phyloP scores from a whole-genome alignment of 1,284 basidiomycete species.

The Irpex sp. region DNA sequence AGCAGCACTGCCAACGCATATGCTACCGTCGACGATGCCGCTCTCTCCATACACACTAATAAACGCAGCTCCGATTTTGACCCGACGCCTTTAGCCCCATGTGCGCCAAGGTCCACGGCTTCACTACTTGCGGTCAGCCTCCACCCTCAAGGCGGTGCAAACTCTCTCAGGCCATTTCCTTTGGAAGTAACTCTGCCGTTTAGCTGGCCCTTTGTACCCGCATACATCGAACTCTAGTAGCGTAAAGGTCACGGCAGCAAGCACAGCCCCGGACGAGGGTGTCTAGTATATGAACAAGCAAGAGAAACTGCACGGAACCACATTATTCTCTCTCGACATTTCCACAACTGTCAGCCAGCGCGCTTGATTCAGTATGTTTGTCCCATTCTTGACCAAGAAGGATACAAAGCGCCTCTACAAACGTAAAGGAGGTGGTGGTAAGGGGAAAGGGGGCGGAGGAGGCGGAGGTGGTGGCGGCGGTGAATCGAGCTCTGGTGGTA shows the following conservation, averaged over 20 bases:
- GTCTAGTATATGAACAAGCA: no score
- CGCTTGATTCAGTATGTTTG: slow-evolving; percentile 17
- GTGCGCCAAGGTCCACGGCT: background rate
- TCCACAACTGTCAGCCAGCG: background rate
- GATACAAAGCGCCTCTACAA: slow-evolving; percentile 18
- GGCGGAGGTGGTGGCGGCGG: slow-evolving; percentile 19
- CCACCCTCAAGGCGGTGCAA: background rate
- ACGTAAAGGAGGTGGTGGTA: slow-evolving; percentile 25
- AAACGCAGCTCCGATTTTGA: background rate
- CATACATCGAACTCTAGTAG: no score
- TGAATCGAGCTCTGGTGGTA: background rate
- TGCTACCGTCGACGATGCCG: no score
- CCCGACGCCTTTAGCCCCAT: background rate
- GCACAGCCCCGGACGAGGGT: no score
- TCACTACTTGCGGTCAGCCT: background rate
- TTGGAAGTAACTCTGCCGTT: background rate
- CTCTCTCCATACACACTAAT: no score
- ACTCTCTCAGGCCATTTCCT: background rate
- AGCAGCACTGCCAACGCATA: background rate
- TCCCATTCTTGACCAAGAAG: slow-evolving; percentile 30
- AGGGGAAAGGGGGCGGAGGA: slow-evolving; percentile 19
- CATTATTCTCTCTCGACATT: background rate
- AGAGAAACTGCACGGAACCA: no score
- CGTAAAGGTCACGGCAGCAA: no score
- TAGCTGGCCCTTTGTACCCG: background rate